Evolutionary conservation across 305 asterid species (phyloP).

Genomic region (Fraxinus paxiana): DNA sequence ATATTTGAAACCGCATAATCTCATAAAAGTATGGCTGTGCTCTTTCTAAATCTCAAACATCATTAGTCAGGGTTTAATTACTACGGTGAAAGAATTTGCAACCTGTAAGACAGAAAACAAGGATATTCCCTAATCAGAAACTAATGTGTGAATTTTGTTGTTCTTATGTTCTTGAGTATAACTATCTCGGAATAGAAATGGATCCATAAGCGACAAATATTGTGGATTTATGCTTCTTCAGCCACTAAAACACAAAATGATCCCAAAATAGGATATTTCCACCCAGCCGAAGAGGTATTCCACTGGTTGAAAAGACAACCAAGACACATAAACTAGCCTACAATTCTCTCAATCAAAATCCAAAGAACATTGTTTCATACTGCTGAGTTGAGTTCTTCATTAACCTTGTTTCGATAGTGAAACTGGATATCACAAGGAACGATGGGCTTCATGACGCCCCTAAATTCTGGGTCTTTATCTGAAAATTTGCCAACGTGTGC

Average conservation of each 20-base stretch:
- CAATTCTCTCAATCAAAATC: conserved; percentile 12
- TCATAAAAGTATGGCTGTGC: not conserved
- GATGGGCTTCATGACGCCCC: conserved; percentile 66
- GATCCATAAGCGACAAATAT: not conserved
- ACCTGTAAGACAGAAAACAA: not conserved
- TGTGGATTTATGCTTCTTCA: not conserved
- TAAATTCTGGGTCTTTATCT: conserved; percentile 39
- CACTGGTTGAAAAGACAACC: conserved; percentile 1
- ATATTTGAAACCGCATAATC: conserved; percentile 5
- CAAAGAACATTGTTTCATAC: not conserved
- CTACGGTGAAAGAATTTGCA: not conserved
- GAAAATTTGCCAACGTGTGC: conserved; percentile 77
- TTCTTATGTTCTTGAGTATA: not conserved
- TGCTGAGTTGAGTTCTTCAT: conserved; percentile 16
- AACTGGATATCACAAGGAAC: conserved; percentile 88
- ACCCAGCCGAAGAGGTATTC: not conserved
- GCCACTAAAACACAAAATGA: not conserved
- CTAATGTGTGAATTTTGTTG: not conserved
- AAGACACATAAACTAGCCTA: not conserved
- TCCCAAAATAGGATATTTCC: not conserved
- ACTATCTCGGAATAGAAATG: not conserved
- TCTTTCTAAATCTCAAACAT: not conserved
- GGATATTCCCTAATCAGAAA: not conserved
- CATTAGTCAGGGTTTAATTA: not conserved
- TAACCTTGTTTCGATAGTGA: conserved; percentile 89